Conservation (phyloP, 495 filamentous ascomycete species). For the Hypoxylon lienhwacheense region DNA sequence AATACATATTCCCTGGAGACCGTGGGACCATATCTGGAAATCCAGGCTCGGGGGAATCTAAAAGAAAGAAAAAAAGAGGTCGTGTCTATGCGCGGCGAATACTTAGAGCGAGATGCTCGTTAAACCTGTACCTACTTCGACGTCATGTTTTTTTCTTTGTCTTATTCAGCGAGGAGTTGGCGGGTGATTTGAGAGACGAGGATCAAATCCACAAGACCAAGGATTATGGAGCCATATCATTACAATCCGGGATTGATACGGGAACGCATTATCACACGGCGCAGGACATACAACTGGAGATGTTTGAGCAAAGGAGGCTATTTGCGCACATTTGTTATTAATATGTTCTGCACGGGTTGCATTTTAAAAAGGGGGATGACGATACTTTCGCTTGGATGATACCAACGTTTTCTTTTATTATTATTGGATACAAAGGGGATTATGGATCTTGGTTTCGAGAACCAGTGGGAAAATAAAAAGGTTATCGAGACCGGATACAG, state of each 20-base stretch:
- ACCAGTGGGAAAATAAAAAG: constrained; percentile 32
- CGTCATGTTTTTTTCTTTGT: constrained; percentile 35
- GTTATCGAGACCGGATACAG: constrained; percentile 33
- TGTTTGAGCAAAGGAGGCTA: constrained; percentile 32
- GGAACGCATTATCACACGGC: constrained; percentile 33
- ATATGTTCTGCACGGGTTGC: constrained; percentile 32
- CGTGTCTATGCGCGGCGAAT: constrained; percentile 4
- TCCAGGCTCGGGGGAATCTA: not conserved
- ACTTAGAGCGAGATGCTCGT: constrained; percentile 15
- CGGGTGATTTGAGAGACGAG: constrained; percentile 34
- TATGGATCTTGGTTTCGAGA: constrained; percentile 24
- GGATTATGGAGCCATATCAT: constrained; percentile 31
- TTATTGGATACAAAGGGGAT: constrained; percentile 25
- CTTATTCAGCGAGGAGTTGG: constrained; percentile 42
- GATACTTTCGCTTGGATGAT: constrained; percentile 44
- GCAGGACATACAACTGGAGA: constrained; percentile 33
- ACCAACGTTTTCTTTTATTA: constrained; percentile 36
- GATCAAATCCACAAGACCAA: constrained; percentile 32
- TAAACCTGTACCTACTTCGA: constrained; percentile 36
- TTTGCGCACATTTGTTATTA: constrained; percentile 30
- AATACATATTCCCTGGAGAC: constrained; percentile 26
- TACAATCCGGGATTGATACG: constrained; percentile 29
- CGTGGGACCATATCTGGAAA: constrained; percentile 20
- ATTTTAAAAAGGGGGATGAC: constrained; percentile 24
- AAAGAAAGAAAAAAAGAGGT: constrained; percentile 24